Percentiles rank a stretch among this genome's conserved stretches.
These are phyloP conservation scores for Sanghuangporus weigelae DNA, from an alignment of 1,284 basidiomycete genomes.

Conservation along the genomic window DNA sequence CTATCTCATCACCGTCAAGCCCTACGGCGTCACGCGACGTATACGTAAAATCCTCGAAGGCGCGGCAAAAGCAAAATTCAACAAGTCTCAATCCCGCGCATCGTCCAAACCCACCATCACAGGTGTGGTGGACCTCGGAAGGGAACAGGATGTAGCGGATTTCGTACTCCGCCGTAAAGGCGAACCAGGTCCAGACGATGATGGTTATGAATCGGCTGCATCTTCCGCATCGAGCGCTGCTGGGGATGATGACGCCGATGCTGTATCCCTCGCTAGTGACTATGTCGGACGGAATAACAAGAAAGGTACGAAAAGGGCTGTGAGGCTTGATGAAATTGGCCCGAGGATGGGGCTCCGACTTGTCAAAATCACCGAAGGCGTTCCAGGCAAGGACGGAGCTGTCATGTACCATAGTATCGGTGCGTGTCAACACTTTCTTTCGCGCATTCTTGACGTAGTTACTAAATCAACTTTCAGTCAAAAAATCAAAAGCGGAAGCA, in stretches of 20 bases:
- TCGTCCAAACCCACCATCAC: neutral
- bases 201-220: constrained; percentile 81
- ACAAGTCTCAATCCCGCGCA: constrained; percentile 20
- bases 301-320: constrained; percentile 86
- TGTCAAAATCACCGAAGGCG: constrained; percentile 94
- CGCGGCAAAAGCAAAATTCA: constrained; percentile 29
- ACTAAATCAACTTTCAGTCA: constrained; percentile 44
- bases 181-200: constrained; percentile 53
- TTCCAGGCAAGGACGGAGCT: constrained; percentile 82
- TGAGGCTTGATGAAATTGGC: constrained; percentile 90
- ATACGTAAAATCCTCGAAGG: constrained; percentile 83
- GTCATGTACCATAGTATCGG: constrained; percentile 92
- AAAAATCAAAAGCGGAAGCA: constrained; percentile 74
- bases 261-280: constrained; percentile 83
- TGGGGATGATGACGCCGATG: constrained; percentile 78
- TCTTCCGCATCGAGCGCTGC: constrained; percentile 66
- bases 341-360: constrained; percentile 91
- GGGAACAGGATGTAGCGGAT: constrained; percentile 92
- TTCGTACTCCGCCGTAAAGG: constrained; percentile 79
- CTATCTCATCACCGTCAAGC: constrained; percentile 92
- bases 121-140: constrained; percentile 73
- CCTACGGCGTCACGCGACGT: constrained; percentile 89
- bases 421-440: constrained; percentile 34
- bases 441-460: neutral
- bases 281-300: constrained; percentile 95